Conservation (phyloP, 2,329 filamentous ascomycete genomes). For the Sporothrix protearum region DNA sequence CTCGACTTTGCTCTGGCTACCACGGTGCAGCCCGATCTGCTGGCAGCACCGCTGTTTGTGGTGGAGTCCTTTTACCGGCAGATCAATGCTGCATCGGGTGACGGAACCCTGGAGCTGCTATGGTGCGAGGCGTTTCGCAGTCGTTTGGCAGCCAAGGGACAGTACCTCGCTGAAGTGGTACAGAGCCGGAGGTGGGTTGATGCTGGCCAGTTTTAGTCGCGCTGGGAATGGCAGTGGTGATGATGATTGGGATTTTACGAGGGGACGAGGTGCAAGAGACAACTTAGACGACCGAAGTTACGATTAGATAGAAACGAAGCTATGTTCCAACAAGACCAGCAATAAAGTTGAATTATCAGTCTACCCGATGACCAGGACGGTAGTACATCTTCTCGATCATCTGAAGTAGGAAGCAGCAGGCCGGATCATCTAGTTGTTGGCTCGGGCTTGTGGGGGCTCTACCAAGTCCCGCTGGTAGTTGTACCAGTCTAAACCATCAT, state of each 20-base stretch:
- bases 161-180: conserved; percentile 41
- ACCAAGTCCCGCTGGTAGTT: conserved; percentile 1
- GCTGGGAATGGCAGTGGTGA: not conserved
- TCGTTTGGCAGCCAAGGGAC: conserved; percentile 41
- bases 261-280: not conserved
- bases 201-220: conserved; percentile 29
- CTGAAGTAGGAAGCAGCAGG: not conserved
- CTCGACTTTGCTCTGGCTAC: conserved; percentile 46
- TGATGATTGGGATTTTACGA: not conserved
- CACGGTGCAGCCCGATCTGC: conserved; percentile 47
- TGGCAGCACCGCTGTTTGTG: conserved; percentile 44
- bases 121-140: conserved; percentile 48
- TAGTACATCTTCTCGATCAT: not conserved
- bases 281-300: not conserved
- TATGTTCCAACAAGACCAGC: not conserved
- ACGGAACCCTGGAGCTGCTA: conserved; percentile 45
- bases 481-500: not conserved
- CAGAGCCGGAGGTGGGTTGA: conserved; percentile 41
- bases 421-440: not conserved
- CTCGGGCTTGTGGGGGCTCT: not conserved
- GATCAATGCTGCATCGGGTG: conserved; percentile 39
- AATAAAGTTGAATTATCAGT: not conserved
- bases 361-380: not conserved
- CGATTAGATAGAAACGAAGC: not conserved
- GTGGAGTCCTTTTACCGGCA: conserved; percentile 44